phyloP scores from a whole-genome alignment of 2,329 filamentous ascomycete species.

The Aureobasidium sp. region DNA sequence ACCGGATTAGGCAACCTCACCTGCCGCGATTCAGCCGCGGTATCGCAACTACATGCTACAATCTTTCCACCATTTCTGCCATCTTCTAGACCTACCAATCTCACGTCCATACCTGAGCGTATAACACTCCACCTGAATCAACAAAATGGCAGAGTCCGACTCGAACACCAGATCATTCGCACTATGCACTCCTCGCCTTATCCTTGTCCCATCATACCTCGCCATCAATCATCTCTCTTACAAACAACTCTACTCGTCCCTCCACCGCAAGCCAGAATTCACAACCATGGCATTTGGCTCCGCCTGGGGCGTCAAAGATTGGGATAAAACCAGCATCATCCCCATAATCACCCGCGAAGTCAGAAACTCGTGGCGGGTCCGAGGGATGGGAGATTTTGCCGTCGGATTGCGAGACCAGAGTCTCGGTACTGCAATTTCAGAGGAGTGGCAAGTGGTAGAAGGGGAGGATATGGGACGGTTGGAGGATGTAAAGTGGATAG shows the following conservation, averaged over 20 bases:
- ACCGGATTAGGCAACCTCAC: too few species aligned
- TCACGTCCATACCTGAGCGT: too few species aligned
- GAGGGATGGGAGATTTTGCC: not conserved
- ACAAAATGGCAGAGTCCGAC: too few species aligned
- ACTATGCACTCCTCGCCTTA: not conserved
- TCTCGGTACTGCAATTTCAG: fast-evolving
- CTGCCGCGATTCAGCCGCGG: too few species aligned
- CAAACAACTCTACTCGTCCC: not conserved
- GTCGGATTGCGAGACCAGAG: not conserved
- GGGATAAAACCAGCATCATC: not conserved
- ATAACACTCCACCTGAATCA: too few species aligned
- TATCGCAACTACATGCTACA: too few species aligned
- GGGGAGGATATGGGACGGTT: too few species aligned
- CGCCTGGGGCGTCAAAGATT: not conserved
- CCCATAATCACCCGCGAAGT: not conserved
- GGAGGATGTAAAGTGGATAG: not conserved
- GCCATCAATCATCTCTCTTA: not conserved
- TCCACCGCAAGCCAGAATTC: not conserved
- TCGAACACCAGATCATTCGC: not conserved
- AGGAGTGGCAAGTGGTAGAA: not conserved
- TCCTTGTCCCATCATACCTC: not conserved
- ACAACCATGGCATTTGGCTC: not conserved
- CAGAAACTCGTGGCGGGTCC: not conserved
- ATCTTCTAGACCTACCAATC: too few species aligned
- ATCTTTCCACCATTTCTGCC: too few species aligned